Percentiles rank a stretch among this genome's conserved stretches.
Evolutionary conservation across 345 rosid species (phyloP).

Genomic region (Eucalyptus leucophloia): DNA sequence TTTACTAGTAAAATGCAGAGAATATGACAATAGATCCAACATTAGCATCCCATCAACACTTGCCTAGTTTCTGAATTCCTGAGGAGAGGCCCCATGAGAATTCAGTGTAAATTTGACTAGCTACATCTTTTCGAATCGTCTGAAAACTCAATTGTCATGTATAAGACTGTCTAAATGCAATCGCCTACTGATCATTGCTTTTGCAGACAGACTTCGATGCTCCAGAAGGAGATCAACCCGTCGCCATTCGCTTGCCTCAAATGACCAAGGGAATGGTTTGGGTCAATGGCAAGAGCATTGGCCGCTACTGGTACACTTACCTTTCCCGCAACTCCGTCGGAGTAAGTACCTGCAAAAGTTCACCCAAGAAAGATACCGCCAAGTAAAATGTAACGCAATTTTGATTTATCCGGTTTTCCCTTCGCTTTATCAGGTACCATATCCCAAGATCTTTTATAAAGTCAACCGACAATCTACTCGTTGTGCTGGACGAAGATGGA

Average conservation of each 20-base stretch:
- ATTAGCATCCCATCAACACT: neutral
- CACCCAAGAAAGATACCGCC: neutral
- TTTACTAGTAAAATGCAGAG: too few species aligned
- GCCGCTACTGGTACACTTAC: constrained; percentile 75
- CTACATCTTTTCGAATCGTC: neutral
- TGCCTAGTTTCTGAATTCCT: neutral
- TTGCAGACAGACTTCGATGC: constrained; percentile 53
- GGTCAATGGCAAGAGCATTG: constrained; percentile 78
- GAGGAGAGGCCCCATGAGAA: neutral
- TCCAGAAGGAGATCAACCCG: constrained; percentile 54
- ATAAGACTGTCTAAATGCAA: neutral
- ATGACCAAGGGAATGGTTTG: constrained; percentile 85
- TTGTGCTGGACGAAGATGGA: constrained; percentile 64
- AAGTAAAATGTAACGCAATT: neutral
- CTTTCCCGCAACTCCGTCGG: constrained; percentile 67
- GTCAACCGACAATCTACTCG: constrained; percentile 47
- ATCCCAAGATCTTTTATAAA: constrained; percentile 73
- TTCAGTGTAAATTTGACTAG: neutral
- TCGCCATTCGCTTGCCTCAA: constrained; percentile 36
- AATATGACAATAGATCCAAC: too few species aligned
- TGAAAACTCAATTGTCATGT: neutral
- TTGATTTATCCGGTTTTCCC: neutral
- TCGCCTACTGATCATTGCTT: neutral
- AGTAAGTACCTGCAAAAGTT: constrained; percentile 8
- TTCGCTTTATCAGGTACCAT: constrained; percentile 40